Percentiles rank a stretch among this genome's conserved stretches.
These are phyloP conservation scores for Pythium aphanidermatum DNA, from an alignment of 352 stramenopile species.

Conservation along the genomic window DNA sequence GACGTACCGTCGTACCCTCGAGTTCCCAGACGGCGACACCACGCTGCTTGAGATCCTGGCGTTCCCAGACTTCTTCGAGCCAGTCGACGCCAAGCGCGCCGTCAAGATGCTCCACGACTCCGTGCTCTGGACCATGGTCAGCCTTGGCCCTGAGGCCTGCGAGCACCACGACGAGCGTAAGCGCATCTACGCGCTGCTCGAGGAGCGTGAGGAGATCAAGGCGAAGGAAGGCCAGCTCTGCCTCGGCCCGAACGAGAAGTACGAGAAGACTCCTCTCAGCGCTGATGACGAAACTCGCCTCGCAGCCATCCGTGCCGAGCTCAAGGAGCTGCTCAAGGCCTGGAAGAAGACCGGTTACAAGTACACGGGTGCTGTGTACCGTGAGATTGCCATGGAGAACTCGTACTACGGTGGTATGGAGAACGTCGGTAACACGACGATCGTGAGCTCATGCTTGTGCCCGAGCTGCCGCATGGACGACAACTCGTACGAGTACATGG, in stretches of 20 bases:
- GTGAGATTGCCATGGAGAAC: constrained; percentile 81
- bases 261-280: constrained; percentile 38
- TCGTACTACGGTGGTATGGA: constrained; percentile 81
- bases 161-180: constrained; percentile 69
- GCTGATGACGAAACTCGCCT: constrained; percentile 40
- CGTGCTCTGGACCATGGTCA: constrained; percentile 65
- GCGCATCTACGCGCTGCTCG: constrained; percentile 57
- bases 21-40: constrained; percentile 71
- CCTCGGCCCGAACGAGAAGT: constrained; percentile 45
- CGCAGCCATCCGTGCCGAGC: constrained; percentile 35
- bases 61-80: constrained; percentile 65
- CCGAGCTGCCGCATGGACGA: constrained; percentile 73
- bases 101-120: constrained; percentile 77
- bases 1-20: constrained; percentile 60
- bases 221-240: constrained; percentile 55
- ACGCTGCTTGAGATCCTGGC: constrained; percentile 65
- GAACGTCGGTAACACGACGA: constrained; percentile 79
- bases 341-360: constrained; percentile 83
- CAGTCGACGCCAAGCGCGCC: constrained; percentile 54
- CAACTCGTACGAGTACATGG: constrained; percentile 76
- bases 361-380: constrained; percentile 75
- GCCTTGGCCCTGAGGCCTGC: constrained; percentile 57
- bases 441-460: constrained; percentile 66
- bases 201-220: constrained; percentile 61
- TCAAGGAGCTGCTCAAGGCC: constrained; percentile 54